Conservation (phyloP, 2,329 filamentous ascomycete genomes). For the Pseudonectria buxi region DNA sequence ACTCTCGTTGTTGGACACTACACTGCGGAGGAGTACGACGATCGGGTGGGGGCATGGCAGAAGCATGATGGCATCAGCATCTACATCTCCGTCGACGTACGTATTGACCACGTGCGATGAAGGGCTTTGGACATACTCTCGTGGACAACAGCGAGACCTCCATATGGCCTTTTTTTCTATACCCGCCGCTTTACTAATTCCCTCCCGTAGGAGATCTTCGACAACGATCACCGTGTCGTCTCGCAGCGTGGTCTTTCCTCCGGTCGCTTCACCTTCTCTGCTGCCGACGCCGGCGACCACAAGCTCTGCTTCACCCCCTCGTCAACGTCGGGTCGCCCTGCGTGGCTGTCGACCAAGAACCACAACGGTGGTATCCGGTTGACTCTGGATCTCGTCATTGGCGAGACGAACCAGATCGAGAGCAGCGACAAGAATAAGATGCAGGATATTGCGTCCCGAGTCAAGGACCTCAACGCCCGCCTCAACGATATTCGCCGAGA, state of each 20-base stretch:
- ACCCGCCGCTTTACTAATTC: conserved; percentile 3
- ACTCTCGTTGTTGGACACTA: conserved; percentile 94
- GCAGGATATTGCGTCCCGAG: conserved; percentile 77
- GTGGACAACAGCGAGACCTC: too few relatives aligned
- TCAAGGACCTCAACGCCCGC: conserved; percentile 81
- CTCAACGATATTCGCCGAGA: conserved; percentile 85
- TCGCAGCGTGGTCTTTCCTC: conserved; percentile 68
- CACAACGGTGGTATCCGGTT: conserved; percentile 75
- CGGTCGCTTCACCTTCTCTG: conserved; percentile 92
- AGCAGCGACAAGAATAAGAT: conserved; percentile 91
- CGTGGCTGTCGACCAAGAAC: conserved; percentile 62
- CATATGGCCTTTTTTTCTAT: conserved; percentile 1
- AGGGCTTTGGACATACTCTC: too few relatives aligned
- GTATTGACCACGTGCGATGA: conserved; percentile 17
- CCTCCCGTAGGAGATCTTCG: conserved; percentile 73
- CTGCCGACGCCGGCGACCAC: conserved; percentile 92
- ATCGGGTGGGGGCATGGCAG: conserved; percentile 59
- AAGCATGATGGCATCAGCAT: conserved; percentile 72
- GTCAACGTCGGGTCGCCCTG: conserved; percentile 60
- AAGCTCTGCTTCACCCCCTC: conserved; percentile 87
- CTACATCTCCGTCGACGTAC: conserved; percentile 81
- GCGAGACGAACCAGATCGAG: conserved; percentile 89
- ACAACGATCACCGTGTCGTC: conserved; percentile 95
- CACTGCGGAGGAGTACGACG: conserved; percentile 76
- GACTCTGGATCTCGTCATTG: conserved; percentile 84